A percentile compares a stretch with the other conserved stretches of the same genome.
Evolutionary conservation across 345 rosid genomes (phyloP).

Genomic region (Erodium maritimum): DNA sequence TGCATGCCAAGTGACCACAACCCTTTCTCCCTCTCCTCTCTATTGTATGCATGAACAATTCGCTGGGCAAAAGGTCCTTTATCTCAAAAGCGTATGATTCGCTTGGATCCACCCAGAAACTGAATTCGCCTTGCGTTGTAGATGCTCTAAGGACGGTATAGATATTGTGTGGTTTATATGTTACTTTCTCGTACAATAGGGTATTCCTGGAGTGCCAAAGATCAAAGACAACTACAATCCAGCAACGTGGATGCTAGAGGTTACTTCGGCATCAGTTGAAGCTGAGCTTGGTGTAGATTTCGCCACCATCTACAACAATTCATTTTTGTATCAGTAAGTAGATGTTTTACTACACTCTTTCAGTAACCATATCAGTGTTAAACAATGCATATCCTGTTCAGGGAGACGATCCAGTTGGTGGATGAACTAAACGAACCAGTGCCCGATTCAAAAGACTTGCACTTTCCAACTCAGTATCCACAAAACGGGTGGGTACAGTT

Average conservation of each 20-base stretch:
- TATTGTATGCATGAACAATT: no score
- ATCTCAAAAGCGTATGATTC: no score
- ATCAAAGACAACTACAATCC: slow-evolving; percentile 5
- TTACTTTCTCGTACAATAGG: background rate
- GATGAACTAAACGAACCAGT: slow-evolving; percentile 18
- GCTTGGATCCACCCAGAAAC: no score
- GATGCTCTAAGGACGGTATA: no score
- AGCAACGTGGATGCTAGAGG: slow-evolving; percentile 16
- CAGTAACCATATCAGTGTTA: background rate
- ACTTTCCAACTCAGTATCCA: slow-evolving; percentile 22
- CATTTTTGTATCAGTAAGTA: slow-evolving; percentile 1
- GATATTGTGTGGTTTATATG: no score
- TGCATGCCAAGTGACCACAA: no score
- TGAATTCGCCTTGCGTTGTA: no score
- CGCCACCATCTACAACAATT: slow-evolving; percentile 4
- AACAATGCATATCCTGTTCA: background rate
- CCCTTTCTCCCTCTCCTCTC: no score
- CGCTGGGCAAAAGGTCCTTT: no score
- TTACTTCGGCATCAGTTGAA: slow-evolving; percentile 9
- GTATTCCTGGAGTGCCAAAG: slow-evolving; percentile 3
- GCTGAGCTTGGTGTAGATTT: slow-evolving; percentile 9
- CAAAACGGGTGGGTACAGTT: slow-evolving; percentile 34
- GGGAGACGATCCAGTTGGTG: slow-evolving; percentile 19
- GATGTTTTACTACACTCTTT: background rate
- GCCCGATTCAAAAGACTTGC: slow-evolving; percentile 17